Percentiles rank a stretch among this genome's conserved stretches.
Evolutionary conservation across 2,329 filamentous ascomycete genomes (phyloP).

Genomic region (Tolypocladium amazonense): DNA sequence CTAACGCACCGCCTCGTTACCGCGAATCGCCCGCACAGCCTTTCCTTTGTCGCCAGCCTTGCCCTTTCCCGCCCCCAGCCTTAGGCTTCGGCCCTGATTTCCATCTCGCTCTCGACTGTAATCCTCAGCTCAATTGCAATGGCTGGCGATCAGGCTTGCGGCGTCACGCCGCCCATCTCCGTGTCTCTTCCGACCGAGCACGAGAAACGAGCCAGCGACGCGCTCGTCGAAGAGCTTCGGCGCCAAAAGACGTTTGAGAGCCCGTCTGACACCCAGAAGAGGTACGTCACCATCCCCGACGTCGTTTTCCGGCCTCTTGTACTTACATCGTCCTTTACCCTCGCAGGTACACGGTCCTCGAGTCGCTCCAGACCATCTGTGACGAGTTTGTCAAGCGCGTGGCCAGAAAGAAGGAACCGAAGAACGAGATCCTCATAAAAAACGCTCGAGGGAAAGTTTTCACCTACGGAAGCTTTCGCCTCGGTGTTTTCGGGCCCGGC

Average conservation of each 20-base stretch:
- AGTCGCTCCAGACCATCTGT: slow-evolving; percentile 67
- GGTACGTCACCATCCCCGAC: slow-evolving; percentile 35
- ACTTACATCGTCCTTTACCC: background rate
- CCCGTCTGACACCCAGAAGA: slow-evolving; percentile 69
- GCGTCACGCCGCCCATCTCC: slow-evolving; percentile 80
- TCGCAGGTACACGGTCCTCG: slow-evolving; percentile 58
- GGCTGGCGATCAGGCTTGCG: slow-evolving; percentile 33
- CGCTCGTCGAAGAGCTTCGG: slow-evolving; percentile 75
- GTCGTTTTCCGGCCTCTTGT: background rate
- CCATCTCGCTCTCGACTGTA: background rate
- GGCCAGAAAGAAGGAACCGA: slow-evolving; percentile 57
- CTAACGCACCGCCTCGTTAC: background rate
- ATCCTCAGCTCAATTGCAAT: slow-evolving; percentile 11
- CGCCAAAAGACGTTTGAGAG: slow-evolving; percentile 87
- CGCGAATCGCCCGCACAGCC: background rate
- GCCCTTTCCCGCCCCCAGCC: background rate
- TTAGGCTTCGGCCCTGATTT: background rate
- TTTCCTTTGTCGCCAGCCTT: background rate
- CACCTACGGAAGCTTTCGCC: slow-evolving; percentile 88
- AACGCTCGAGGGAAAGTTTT: slow-evolving; percentile 87
- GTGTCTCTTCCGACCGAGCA: slow-evolving; percentile 61
- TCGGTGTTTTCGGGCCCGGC: slow-evolving; percentile 88
- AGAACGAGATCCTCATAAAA: slow-evolving; percentile 68
- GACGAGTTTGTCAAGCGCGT: slow-evolving; percentile 81
- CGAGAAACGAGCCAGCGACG: slow-evolving; percentile 68